These are phyloP conservation scores for Yamadazyma sp. DNA, from an alignment of 1,139 yeast genomes.

Conservation along the genomic window DNA sequence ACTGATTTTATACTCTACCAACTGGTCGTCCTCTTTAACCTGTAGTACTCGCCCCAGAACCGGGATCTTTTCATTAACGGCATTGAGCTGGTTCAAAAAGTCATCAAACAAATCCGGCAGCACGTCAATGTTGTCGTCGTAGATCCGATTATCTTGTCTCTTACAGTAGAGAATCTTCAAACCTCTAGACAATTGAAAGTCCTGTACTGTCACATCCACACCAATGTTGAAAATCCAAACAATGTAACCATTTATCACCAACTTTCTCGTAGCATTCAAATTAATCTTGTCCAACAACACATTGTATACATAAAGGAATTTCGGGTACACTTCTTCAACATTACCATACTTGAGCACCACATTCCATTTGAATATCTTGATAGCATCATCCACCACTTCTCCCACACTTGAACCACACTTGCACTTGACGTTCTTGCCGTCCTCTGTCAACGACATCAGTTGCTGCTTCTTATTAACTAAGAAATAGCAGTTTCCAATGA, in stretches of 20 bases:
- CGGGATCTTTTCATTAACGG: slow-evolving; percentile 33
- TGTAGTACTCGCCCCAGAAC: slow-evolving; percentile 19
- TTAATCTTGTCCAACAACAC: slow-evolving; percentile 46
- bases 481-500: slow-evolving; percentile 62
- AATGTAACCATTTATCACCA: slow-evolving; percentile 63
- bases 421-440: slow-evolving; percentile 22
- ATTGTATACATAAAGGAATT: slow-evolving; percentile 37
- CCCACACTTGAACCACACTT: slow-evolving; percentile 36
- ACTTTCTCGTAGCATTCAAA: slow-evolving; percentile 45
- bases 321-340: slow-evolving; percentile 25
- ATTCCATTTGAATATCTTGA: slow-evolving; percentile 63
- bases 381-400: slow-evolving; percentile 15
- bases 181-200: slow-evolving; percentile 22
- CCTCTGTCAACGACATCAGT: slow-evolving; percentile 3
- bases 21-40: slow-evolving; percentile 16
- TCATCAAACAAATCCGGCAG: slow-evolving; percentile 25
- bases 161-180: slow-evolving; percentile 44
- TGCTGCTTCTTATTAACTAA: slow-evolving; percentile 35
- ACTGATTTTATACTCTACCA: slow-evolving; percentile 16
- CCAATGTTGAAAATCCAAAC: slow-evolving; percentile 65
- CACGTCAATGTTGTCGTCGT: slow-evolving; percentile 18
- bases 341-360: slow-evolving; percentile 29
- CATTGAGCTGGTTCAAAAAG: slow-evolving; percentile 25
- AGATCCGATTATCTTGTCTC: slow-evolving; percentile 9
- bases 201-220: slow-evolving; percentile 24